phyloP scores from a whole-genome alignment of 2,329 filamentous ascomycete species.

The Clarireedia monteithiana region DNA sequence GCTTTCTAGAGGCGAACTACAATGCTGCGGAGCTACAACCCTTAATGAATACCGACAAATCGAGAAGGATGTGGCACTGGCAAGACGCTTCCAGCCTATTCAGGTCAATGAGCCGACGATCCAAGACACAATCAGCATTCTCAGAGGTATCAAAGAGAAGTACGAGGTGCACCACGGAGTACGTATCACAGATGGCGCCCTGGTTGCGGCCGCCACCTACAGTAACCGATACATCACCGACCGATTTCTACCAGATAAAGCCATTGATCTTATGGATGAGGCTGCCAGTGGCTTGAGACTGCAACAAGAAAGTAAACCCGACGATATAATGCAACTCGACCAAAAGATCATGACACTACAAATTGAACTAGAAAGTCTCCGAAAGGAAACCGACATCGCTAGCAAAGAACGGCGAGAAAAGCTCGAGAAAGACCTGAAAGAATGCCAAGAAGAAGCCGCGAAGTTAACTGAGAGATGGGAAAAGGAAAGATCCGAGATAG shows the following conservation, averaged over 20 bases:
- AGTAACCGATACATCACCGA: slow-evolving; percentile 97
- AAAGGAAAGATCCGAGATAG: slow-evolving; percentile 77
- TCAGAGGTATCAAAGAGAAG: slow-evolving; percentile 93
- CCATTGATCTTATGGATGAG: slow-evolving; percentile 94
- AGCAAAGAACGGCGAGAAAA: slow-evolving; percentile 84
- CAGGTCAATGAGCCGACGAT: slow-evolving; percentile 87
- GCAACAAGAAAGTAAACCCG: slow-evolving; percentile 95
- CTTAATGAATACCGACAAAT: slow-evolving; percentile 87
- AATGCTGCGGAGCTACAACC: slow-evolving; percentile 83
- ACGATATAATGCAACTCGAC: slow-evolving; percentile 85
- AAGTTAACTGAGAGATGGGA: slow-evolving; percentile 80
- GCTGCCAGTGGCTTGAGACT: slow-evolving; percentile 83
- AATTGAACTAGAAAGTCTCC: slow-evolving; percentile 88
- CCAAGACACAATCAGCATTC: slow-evolving; percentile 87
- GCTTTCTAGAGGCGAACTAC: slow-evolving; percentile 83
- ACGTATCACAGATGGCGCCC: slow-evolving; percentile 81
- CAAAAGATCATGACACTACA: slow-evolving; percentile 96
- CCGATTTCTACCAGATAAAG: slow-evolving; percentile 91
- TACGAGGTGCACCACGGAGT: slow-evolving; percentile 98
- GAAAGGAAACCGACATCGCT: slow-evolving; percentile 87
- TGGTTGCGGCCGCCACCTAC: slow-evolving; percentile 86
- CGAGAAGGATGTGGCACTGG: slow-evolving; percentile 91
- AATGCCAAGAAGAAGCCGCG: slow-evolving; percentile 69
- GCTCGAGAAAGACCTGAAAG: slow-evolving; percentile 68
- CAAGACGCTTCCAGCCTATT: slow-evolving; percentile 89